These are phyloP conservation scores for Ambrosia trifida DNA, from an alignment of 129 eudicot species.

Conservation along the genomic window DNA sequence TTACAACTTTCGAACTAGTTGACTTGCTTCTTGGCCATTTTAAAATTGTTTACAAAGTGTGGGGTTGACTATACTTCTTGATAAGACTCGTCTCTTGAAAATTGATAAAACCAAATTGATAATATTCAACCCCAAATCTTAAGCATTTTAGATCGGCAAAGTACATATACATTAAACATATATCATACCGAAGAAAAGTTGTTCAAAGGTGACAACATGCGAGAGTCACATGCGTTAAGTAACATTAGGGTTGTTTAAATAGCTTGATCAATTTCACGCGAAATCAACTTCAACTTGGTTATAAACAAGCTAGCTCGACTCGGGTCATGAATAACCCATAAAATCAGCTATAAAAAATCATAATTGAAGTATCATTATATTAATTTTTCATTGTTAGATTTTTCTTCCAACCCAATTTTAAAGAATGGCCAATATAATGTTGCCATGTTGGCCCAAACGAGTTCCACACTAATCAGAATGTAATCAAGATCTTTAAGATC, in stretches of 20 bases:
- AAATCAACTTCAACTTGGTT: too few species aligned
- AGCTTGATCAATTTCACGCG: too few species aligned
- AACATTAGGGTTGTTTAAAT: background rate
- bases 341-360: too few species aligned
- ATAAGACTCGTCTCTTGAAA: background rate
- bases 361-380: too few species aligned
- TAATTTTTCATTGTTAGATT: too few species aligned
- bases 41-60: constrained; percentile 2
- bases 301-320: too few species aligned
- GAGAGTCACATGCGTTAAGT: background rate
- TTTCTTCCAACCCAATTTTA: background rate
- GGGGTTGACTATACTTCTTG: constrained; percentile 19
- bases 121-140: background rate
- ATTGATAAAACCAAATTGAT: background rate
- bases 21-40: too few species aligned
- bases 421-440: background rate
- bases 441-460: background rate
- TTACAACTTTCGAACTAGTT: too few species aligned
- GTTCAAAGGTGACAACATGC: background rate
- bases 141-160: background rate
- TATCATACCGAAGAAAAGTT: too few species aligned
- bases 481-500: background rate
- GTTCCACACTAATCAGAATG: constrained; percentile 3
- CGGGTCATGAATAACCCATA: too few species aligned
- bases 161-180: background rate